Percentiles rank a stretch among this genome's conserved stretches.
Evolutionary conservation across 2,329 filamentous ascomycete genomes (phyloP).

Genomic region (Aspergillus felis): DNA sequence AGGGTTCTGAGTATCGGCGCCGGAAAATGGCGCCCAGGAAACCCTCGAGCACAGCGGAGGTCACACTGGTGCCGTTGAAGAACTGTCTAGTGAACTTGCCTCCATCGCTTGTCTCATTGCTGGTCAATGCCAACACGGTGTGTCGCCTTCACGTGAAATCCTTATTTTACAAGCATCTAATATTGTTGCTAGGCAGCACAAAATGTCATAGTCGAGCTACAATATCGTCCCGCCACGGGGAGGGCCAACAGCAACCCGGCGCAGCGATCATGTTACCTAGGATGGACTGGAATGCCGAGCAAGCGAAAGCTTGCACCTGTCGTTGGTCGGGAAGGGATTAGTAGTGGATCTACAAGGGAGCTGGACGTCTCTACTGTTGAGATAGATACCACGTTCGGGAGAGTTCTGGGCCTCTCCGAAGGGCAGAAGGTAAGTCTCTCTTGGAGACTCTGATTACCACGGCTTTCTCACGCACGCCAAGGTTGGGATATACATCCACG

Average conservation of each 20-base stretch:
- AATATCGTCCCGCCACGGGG: slow-evolving; percentile 61
- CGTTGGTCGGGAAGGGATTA: slow-evolving; percentile 69
- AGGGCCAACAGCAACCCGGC: slow-evolving; percentile 47
- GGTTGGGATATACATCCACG: slow-evolving; percentile 66
- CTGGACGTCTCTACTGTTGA: slow-evolving; percentile 77
- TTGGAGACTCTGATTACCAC: slow-evolving; percentile 14
- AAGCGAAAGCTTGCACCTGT: slow-evolving; percentile 73
- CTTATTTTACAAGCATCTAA: not conserved
- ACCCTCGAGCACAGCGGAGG: slow-evolving; percentile 68
- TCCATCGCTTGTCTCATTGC: slow-evolving; percentile 72
- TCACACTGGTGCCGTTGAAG: slow-evolving; percentile 82
- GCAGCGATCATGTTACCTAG: slow-evolving; percentile 74
- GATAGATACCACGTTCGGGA: slow-evolving; percentile 79
- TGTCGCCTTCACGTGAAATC: slow-evolving; percentile 30
- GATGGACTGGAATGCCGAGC: slow-evolving; percentile 98
- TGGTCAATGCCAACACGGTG: slow-evolving; percentile 88
- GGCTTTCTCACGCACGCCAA: slow-evolving; percentile 37
- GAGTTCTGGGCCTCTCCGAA: slow-evolving; percentile 70
- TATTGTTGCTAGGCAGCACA: slow-evolving; percentile 65
- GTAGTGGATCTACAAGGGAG: slow-evolving; percentile 59
- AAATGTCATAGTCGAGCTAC: slow-evolving; percentile 93
- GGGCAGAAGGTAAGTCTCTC: slow-evolving; percentile 66
- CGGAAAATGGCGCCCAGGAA: slow-evolving; percentile 45
- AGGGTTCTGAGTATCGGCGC: slow-evolving; percentile 12
- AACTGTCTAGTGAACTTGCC: slow-evolving; percentile 95